Conservation (phyloP, 768 basidiomycete species). For the Xerocomus potaroensis region DNA sequence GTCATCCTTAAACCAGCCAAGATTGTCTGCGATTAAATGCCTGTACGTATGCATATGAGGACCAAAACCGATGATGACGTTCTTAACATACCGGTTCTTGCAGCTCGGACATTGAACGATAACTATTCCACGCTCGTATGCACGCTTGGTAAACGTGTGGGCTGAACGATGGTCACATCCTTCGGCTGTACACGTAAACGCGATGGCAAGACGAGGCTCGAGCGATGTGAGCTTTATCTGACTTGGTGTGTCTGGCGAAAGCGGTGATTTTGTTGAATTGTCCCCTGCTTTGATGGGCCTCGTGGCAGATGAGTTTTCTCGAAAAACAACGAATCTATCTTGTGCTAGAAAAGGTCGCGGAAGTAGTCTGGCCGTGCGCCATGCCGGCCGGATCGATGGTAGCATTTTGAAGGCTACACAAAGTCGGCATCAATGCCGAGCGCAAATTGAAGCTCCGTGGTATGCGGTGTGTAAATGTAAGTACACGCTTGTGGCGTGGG, state of each 20-base stretch:
- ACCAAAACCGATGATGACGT: not conserved
- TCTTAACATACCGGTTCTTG: slow-evolving; percentile 66
- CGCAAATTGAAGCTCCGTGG: slow-evolving; percentile 10
- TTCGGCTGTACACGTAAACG: slow-evolving; percentile 81
- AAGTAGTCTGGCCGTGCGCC: slow-evolving; percentile 38
- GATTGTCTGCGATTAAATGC: slow-evolving; percentile 84
- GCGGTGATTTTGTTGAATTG: not conserved
- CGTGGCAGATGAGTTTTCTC: slow-evolving; percentile 16
- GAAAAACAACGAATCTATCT: slow-evolving; percentile 30
- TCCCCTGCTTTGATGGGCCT: not conserved
- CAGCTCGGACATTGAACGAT: slow-evolving; percentile 90
- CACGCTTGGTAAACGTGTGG: slow-evolving; percentile 79
- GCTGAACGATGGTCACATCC: slow-evolving; percentile 76
- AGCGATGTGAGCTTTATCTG: slow-evolving; percentile 33
- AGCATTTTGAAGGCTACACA: slow-evolving; percentile 36
- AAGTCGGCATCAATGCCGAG: slow-evolving; percentile 15
- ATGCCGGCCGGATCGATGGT: slow-evolving; percentile 42
- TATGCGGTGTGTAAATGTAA: slow-evolving; percentile 20
- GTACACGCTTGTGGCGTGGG: slow-evolving; percentile 29
- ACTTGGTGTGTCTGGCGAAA: slow-evolving; percentile 1
- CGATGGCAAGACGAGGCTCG: slow-evolving; percentile 67
- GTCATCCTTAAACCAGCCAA: slow-evolving; percentile 88
- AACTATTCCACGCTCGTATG: slow-evolving; percentile 87
- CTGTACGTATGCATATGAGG: slow-evolving; percentile 32
- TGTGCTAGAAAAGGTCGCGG: slow-evolving; percentile 34